Evolutionary conservation across 371 early-diverging fungal species (phyloP).

Genomic region (Zychaea mexicana): DNA sequence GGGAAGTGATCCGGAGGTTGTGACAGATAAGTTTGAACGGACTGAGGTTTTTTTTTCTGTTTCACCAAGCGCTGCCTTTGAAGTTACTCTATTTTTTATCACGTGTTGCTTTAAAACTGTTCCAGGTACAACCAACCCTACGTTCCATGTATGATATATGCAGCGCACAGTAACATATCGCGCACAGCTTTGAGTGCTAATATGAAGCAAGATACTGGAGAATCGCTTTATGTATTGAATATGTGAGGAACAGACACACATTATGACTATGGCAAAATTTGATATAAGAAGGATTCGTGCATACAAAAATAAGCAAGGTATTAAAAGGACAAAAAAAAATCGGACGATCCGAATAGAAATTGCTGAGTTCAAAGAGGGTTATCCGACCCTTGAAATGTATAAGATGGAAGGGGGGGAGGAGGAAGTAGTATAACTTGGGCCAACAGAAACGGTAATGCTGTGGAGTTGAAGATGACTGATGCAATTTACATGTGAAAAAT

Average conservation of each 20-base stretch:
- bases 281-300: background rate
- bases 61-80: background rate
- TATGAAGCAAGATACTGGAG: no score
- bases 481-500: slow-evolving; percentile 1
- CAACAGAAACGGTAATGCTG: background rate
- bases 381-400: background rate
- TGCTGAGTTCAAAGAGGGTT: background rate
- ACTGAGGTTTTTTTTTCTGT: no score
- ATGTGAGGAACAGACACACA: no score
- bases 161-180: no score
- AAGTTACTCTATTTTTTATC: no score
- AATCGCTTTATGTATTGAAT: no score
- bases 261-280: no score
- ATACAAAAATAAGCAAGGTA: background rate
- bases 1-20: slow-evolving; percentile 1
- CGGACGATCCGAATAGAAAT: background rate
- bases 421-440: background rate
- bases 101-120: no score
- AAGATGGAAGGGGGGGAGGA: background rate
- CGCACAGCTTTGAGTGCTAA: no score
- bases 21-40: slow-evolving; percentile 5
- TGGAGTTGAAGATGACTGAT: background rate
- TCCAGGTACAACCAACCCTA: no score
- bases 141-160: no score
- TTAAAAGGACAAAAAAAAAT: background rate